Percentiles rank a stretch among this genome's conserved stretches.
Evolutionary conservation across 805 yeast species (phyloP).

Genomic region (Metschnikowia arizonensis): DNA sequence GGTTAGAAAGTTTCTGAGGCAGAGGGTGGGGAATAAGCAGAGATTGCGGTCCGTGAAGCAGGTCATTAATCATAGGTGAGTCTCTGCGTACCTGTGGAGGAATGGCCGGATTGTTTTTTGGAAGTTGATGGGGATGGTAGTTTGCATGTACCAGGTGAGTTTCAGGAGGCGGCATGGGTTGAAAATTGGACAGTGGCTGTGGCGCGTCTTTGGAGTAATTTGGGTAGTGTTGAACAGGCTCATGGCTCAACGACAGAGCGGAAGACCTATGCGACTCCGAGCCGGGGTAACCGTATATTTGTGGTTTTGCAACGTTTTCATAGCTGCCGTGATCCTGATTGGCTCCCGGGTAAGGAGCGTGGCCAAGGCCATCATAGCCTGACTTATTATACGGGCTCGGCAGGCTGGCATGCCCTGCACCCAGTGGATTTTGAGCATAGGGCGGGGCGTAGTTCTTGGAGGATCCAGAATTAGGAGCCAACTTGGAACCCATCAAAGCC

Average conservation of each 20-base stretch:
- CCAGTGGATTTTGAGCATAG: neutral
- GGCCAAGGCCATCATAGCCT: neutral
- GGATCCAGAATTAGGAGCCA: neutral
- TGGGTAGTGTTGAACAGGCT: neutral
- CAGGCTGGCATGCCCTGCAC: neutral
- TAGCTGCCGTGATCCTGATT: neutral
- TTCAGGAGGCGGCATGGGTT: neutral
- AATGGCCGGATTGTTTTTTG: neutral
- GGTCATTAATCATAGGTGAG: neutral
- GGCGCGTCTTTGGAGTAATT: neutral
- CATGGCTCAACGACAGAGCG: constrained; percentile 6
- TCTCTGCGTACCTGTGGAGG: neutral
- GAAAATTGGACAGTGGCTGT: neutral
- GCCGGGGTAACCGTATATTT: neutral
- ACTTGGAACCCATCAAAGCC: constrained; percentile 17
- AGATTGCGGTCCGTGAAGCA: neutral
- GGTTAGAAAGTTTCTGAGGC: neutral
- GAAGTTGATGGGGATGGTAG: neutral
- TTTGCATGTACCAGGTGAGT: neutral
- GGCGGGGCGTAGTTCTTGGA: neutral
- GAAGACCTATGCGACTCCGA: neutral
- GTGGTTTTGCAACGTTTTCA: neutral
- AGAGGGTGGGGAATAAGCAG: neutral
- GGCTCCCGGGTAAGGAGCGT: neutral
- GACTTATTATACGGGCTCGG: neutral